Base-by-base conservation (phyloP, 257 asterid genomes). In the Ballota nigra region DNA sequence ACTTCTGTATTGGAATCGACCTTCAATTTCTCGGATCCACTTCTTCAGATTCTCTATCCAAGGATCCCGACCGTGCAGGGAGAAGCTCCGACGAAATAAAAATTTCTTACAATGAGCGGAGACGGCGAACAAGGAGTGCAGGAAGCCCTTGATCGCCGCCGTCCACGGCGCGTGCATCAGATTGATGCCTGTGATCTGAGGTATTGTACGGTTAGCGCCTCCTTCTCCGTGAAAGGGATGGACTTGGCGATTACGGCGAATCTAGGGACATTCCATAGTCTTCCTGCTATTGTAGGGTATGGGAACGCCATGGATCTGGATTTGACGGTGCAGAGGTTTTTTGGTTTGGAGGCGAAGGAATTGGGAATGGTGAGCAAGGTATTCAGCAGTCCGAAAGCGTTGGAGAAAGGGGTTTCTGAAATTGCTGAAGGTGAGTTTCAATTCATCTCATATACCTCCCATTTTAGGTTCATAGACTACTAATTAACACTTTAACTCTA, bases 241-340 rank as follows among this genome's bases (percentile, higher is more conserved):
- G 99, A 93, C 38, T 69, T 92, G 79, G 97, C 82, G 1, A 81
- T 93, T 68, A 72, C 89, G 3, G 98, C 98, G 38, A 96, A 93
- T 82, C 79, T 95, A 4, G 98, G 98, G 65, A 79, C 98, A 60
- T 88, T 95, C 33, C 98, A 95, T 91, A 83, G 99, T 86, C 89
- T 95, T 49, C 97, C 97, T 2, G 77, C 76, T 15, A 86, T 95
- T 29, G 95, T 95, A 0, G 99, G 99, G 58, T 88, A 77, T 51
- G 99, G 92, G 12, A 88, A 81, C 24, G 97, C 98, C 0, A 93
- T 87, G 97, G 98, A 91, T 56, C 73, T 93, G 78, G 86, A 94
- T 20, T 70, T 93, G 77, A 93, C 97, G 40, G 96, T 88, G 45
- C 80, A 96, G 69, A 79, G 78, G 66, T 83, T 91, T 69, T 75